Conservation (phyloP, 371 early-diverging fungal species). For the Mucor irregularis region DNA sequence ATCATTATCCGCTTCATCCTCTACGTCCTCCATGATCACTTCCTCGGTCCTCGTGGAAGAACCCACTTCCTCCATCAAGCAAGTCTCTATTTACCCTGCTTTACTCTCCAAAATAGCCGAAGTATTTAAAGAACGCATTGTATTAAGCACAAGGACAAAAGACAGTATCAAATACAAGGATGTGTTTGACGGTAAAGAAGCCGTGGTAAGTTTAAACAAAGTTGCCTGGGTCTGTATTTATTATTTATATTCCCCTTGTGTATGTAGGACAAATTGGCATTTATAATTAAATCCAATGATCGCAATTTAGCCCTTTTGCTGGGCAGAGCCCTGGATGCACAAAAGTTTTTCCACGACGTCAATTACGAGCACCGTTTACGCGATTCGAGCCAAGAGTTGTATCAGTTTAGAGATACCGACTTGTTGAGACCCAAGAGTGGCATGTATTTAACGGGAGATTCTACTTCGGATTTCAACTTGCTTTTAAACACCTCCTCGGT, state of each 20-base stretch:
- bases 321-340: conserved; percentile 81
- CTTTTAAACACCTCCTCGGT: too few species aligned
- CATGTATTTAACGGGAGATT: too few species aligned
- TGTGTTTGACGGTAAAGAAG: conserved; percentile 82
- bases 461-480: not conserved
- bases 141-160: conserved; percentile 59
- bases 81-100: conserved; percentile 70
- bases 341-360: conserved; percentile 85
- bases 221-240: not conserved
- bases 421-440: too few species aligned
- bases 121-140: conserved; percentile 63
- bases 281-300: conserved; percentile 75
- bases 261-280: conserved; percentile 66
- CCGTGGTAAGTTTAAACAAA: conserved; percentile 73
- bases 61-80: conserved; percentile 21
- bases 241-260: not conserved
- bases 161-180: conserved; percentile 80
- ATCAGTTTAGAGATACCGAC: conserved; percentile 63
- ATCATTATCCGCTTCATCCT: too few species aligned
- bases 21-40: conserved; percentile 10
- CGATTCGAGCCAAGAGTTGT: conserved; percentile 78
- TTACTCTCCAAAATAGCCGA: conserved; percentile 79
- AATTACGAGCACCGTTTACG: conserved; percentile 74
- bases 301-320: conserved; percentile 80
- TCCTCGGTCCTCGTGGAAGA: too few species aligned